Evolutionary conservation across 2,329 filamentous ascomycete species (phyloP), one percentile per base, ranked within the genome.

Genomic region (Sphaerostilbella broomeana): DNA sequence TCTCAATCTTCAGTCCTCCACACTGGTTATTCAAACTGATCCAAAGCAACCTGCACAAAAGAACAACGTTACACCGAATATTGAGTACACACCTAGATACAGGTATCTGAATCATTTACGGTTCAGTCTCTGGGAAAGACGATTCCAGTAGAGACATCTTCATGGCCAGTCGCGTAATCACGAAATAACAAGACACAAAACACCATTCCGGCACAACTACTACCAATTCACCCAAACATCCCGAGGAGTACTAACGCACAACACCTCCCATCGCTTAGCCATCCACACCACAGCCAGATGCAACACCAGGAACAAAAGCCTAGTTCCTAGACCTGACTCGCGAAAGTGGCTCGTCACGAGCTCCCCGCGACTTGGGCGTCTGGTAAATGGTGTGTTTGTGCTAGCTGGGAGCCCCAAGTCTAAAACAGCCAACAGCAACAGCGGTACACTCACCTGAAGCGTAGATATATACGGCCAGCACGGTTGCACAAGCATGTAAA

Each of bases 391-490:
- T 28, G 32, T 9, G 18, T 10, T 38, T 6, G 26, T 11, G 27
- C 28, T 24, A 8, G 37, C 34, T 4, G 68, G 60, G 22, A 71
- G 49, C 16, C 63, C 69, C n/a, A 80, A 57, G 41, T 89, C 86
- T 10, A 87, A 51, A 1, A 74, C 77, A 7, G 86, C 86, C 6
- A 90, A 58, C 4, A 73, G 61, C 4, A 94, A 63, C 2, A 94
- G 64, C 3, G 83, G 78, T 48, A 82, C 79, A 4, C 78, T 69
- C 4, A 88, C 62, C 58, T 74, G 74, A 6, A 77, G 66, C 30
- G 73, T 80, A n/a, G 77, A 70, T 29, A 79, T 77, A 42, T 80
- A 79, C 0, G 87, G 87, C 56, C 77, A 78, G 58, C 88, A 95
- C 1, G 81, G 75, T 32, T 73, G 69, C 3, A 74, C 70, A 8